These are phyloP conservation scores for Aspergillus fijiensis DNA, from an alignment of 2,329 filamentous ascomycete species.

Conservation along the genomic window DNA sequence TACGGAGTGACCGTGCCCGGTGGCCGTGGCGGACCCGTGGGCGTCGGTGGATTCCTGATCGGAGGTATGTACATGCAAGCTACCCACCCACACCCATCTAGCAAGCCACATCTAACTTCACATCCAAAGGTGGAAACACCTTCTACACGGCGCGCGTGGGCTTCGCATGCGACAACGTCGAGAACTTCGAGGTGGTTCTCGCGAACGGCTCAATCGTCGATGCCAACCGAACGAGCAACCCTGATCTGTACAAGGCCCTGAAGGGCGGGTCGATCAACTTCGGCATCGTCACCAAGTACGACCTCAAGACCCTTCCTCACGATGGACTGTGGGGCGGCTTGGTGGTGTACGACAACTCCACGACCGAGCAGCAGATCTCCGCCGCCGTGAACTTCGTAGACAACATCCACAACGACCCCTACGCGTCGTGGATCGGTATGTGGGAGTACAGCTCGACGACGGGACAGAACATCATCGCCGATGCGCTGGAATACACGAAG, in stretches of 20 bases:
- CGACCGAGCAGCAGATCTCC: conserved; percentile 19
- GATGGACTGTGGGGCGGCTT: conserved; percentile 27
- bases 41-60: conserved; percentile 24
- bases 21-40: conserved; percentile 23
- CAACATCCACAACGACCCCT: conserved; percentile 21
- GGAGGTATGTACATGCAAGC: conserved; percentile 15
- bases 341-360: conserved; percentile 15
- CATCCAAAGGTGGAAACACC: conserved; percentile 41
- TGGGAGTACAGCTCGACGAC: conserved; percentile 32
- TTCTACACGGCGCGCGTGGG: conserved; percentile 50
- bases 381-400: conserved; percentile 22
- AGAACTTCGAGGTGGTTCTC: conserved; percentile 55
- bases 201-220: conserved; percentile 51
- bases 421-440: conserved; percentile 40
- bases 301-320: conserved; percentile 20
- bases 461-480: conserved; percentile 12
- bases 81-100: too few species aligned
- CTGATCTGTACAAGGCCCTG: conserved; percentile 55
- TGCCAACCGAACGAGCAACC: conserved; percentile 43
- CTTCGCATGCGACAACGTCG: conserved; percentile 52
- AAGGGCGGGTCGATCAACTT: conserved; percentile 60
- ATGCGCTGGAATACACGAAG: conserved; percentile 4
- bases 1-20: conserved; percentile 21
- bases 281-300: conserved; percentile 39
- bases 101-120: background rate